Evolutionary conservation across 768 basidiomycete genomes (phyloP).

Genomic region (Tricholoma hemisulphureum): DNA sequence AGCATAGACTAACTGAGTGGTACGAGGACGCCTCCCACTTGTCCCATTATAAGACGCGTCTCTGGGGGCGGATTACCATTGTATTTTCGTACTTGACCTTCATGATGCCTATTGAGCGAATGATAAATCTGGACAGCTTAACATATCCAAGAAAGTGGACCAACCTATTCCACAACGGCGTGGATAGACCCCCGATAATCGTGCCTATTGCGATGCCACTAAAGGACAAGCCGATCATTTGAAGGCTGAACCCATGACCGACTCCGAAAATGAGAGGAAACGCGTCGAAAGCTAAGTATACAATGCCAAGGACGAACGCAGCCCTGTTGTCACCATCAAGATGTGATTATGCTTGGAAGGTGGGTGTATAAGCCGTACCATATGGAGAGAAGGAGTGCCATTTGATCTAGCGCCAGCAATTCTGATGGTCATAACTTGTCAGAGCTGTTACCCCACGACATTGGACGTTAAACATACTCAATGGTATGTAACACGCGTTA

Average conservation of each 20-base stretch:
- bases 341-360: not conserved
- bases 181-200: constrained; percentile 45
- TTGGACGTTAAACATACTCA: constrained; percentile 47
- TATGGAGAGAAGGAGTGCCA: constrained; percentile 68
- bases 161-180: constrained; percentile 58
- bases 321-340: constrained; percentile 42
- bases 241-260: constrained; percentile 47
- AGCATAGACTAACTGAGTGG: constrained; percentile 49
- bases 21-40: constrained; percentile 64
- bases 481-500: constrained; percentile 67
- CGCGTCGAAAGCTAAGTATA: constrained; percentile 66
- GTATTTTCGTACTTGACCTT: constrained; percentile 27
- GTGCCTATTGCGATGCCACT: constrained; percentile 62
- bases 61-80: constrained; percentile 58
- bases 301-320: constrained; percentile 53
- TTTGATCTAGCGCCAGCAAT: constrained; percentile 64
- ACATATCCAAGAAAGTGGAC: too few species aligned
- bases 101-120: too few species aligned
- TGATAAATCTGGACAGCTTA: too few species aligned
- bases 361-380: constrained; percentile 54
- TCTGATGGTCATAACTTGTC: constrained; percentile 35
- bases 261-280: constrained; percentile 53
- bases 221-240: constrained; percentile 55
- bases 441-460: not conserved
- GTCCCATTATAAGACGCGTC: constrained; percentile 60